These are phyloP conservation scores for Dioscorea alata DNA, from an alignment of 106 monocot species.

Conservation along the genomic window DNA sequence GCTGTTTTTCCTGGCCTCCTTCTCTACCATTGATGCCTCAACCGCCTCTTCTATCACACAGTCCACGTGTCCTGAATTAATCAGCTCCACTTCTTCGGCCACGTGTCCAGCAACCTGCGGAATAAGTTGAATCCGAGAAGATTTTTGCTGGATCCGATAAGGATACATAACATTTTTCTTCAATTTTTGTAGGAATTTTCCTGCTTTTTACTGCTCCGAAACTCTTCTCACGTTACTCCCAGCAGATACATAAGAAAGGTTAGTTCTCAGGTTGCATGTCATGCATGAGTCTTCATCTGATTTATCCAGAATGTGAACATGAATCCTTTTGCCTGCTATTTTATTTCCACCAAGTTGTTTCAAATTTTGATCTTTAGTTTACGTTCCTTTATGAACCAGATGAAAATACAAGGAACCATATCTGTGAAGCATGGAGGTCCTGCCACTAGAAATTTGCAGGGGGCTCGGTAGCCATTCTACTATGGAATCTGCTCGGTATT, in stretches of 20 bases:
- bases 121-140: too few species aligned
- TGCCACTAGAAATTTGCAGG: constrained; percentile 62
- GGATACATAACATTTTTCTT: too few species aligned
- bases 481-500: constrained; percentile 64
- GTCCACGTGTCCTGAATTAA: too few species aligned
- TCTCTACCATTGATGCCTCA: too few species aligned
- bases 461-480: constrained; percentile 31
- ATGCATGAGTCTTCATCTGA: neutral
- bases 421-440: constrained; percentile 54
- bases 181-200: constrained; percentile 40
- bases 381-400: constrained; percentile 29
- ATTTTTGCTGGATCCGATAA: too few species aligned
- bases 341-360: neutral
- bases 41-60: too few species aligned
- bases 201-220: constrained; percentile 54
- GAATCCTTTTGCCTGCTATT: neutral
- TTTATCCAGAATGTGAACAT: neutral
- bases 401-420: constrained; percentile 20
- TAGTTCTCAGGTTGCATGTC: neutral
- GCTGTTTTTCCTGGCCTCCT: too few species aligned
- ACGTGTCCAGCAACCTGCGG: too few species aligned
- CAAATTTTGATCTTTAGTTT: neutral
- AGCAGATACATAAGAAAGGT: constrained; percentile 37
- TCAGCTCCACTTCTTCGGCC: too few species aligned
- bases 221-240: constrained; percentile 39